Percentiles rank a stretch among this genome's conserved stretches.
Evolutionary conservation across 371 early-diverging fungal species (phyloP).

Genomic region (Apophysomyces elegans): DNA sequence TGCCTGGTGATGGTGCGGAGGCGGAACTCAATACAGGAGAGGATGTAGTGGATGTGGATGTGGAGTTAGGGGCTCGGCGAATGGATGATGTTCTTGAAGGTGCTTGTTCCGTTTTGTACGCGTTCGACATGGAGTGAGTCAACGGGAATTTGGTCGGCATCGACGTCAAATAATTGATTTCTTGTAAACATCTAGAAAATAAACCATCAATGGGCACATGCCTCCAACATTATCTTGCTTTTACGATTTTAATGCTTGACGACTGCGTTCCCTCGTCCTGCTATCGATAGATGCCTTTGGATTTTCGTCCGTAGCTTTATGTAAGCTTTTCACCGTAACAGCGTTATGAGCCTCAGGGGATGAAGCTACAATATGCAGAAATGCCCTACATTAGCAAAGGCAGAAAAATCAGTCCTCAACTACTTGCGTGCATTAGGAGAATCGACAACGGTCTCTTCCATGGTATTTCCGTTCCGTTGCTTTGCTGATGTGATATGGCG

Average conservation of each 20-base stretch:
- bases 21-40: slow-evolving; percentile 18
- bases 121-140: slow-evolving; percentile 30
- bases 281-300: slow-evolving; percentile 19
- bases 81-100: slow-evolving; percentile 11
- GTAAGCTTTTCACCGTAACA: background rate
- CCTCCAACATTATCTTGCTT: slow-evolving; percentile 21
- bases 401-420: background rate
- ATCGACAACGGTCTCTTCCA: slow-evolving; percentile 15
- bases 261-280: slow-evolving; percentile 60
- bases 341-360: slow-evolving; percentile 18
- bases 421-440: slow-evolving; percentile 31
- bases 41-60: slow-evolving; percentile 15
- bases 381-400: background rate
- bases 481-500: background rate
- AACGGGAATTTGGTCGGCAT: slow-evolving; percentile 47
- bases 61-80: slow-evolving; percentile 11
- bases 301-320: background rate
- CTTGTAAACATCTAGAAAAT: slow-evolving; percentile 60
- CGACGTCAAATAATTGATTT: slow-evolving; percentile 64
- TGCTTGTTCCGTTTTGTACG: slow-evolving; percentile 2
- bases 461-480: background rate
- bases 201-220: background rate
- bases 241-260: slow-evolving; percentile 81
- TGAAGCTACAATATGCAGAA: slow-evolving; percentile 18
- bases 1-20: slow-evolving; percentile 2